Percentiles rank a stretch among this genome's conserved stretches.
Conservation (phyloP, 768 basidiomycete species). For the Phallus indusiatus region DNA sequence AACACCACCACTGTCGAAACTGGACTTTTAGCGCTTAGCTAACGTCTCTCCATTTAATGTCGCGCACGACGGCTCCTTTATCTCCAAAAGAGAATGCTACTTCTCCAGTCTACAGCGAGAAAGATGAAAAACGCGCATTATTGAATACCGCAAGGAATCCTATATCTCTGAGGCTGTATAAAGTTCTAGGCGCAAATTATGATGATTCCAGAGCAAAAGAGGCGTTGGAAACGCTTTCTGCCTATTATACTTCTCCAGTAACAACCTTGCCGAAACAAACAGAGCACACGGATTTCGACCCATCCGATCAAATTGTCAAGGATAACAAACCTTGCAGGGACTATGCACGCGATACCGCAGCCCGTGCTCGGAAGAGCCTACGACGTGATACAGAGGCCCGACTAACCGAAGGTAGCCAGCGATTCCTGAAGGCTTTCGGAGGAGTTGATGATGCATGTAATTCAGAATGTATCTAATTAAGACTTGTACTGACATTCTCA, state of each 20-base stretch:
- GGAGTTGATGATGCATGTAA: constrained; percentile 81
- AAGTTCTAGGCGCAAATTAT: constrained; percentile 75
- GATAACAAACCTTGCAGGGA: constrained; percentile 10
- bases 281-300: constrained; percentile 15
- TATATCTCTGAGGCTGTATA: constrained; percentile 80
- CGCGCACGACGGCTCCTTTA: not conserved
- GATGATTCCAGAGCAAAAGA: constrained; percentile 70
- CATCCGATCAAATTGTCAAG: constrained; percentile 8
- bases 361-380: constrained; percentile 67
- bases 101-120: not conserved
- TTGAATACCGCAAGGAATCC: constrained; percentile 30
- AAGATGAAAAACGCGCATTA: not conserved
- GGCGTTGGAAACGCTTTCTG: constrained; percentile 74
- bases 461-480: not conserved
- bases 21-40: not conserved
- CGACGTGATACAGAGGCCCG: constrained; percentile 78
- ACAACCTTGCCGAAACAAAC: constrained; percentile 13
- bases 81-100: not conserved
- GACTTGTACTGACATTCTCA: not conserved
- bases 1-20: not conserved
- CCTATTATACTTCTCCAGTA: constrained; percentile 46
- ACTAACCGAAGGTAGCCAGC: constrained; percentile 70
- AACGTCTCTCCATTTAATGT: too few relatives aligned
- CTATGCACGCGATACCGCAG: constrained; percentile 52
- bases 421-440: constrained; percentile 76